phyloP scores from a whole-genome alignment of 306 rosid species.

The Mucuna pruriens region DNA sequence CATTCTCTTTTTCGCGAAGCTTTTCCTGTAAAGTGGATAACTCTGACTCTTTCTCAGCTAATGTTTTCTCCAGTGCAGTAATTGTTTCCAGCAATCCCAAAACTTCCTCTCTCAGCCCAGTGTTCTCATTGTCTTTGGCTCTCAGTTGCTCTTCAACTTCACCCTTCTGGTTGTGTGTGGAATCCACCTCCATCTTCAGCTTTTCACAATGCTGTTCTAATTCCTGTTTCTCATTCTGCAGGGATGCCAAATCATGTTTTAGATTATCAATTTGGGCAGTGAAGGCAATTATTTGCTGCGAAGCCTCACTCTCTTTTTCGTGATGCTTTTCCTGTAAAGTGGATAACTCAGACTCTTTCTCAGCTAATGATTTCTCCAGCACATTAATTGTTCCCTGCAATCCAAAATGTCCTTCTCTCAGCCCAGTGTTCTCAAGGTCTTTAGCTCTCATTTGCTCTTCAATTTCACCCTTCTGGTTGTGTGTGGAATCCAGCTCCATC shows the following conservation, averaged over 20 bases:
- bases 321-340: constrained; percentile 36
- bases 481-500: constrained; percentile 41
- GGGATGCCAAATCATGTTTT: constrained; percentile 49
- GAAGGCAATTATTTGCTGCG: constrained; percentile 34
- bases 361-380: constrained; percentile 42
- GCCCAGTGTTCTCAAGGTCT: constrained; percentile 41
- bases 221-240: constrained; percentile 59
- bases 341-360: constrained; percentile 41
- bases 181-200: constrained; percentile 15
- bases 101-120: constrained; percentile 51
- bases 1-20: constrained; percentile 34
- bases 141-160: constrained; percentile 25
- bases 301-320: constrained; percentile 37
- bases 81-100: constrained; percentile 40
- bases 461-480: background rate
- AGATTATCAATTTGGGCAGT: constrained; percentile 51
- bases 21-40: constrained; percentile 33
- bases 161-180: background rate
- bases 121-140: constrained; percentile 47
- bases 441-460: constrained; percentile 37
- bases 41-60: constrained; percentile 42
- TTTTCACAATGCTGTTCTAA: constrained; percentile 22
- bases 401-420: constrained; percentile 48
- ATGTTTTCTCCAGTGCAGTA: constrained; percentile 42
- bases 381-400: constrained; percentile 32